Evolutionary conservation across 2,329 filamentous ascomycete species (phyloP).

Genomic region (Orbilia brochopaga): DNA sequence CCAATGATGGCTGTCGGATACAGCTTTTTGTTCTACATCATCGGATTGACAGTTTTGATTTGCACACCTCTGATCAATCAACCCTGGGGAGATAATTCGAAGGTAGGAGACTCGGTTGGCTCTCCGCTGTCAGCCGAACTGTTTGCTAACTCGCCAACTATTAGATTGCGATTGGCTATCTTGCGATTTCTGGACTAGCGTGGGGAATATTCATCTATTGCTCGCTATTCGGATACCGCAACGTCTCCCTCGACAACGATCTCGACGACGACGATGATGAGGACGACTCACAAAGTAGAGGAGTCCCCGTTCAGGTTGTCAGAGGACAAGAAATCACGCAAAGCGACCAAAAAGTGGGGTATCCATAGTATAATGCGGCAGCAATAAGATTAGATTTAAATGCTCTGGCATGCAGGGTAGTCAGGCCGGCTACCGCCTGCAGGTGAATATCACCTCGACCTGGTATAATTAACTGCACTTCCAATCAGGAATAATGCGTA

Average conservation of each 20-base stretch:
- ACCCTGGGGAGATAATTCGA: slow-evolving; percentile 21
- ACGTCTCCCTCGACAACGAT: slow-evolving; percentile 15
- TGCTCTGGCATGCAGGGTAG: background rate
- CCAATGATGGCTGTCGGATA: slow-evolving; percentile 36
- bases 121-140: background rate
- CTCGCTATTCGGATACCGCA: slow-evolving; percentile 25
- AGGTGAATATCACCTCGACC: too few species aligned
- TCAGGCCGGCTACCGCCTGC: too few species aligned
- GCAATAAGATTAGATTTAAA: background rate
- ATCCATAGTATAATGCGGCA: background rate
- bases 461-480: too few species aligned
- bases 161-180: slow-evolving; percentile 26
- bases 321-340: background rate
- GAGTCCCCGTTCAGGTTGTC: background rate
- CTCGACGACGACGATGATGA: slow-evolving; percentile 2
- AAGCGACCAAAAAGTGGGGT: background rate
- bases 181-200: slow-evolving; percentile 13
- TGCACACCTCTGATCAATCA: slow-evolving; percentile 20
- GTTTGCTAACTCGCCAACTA: background rate
- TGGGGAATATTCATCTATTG: slow-evolving; percentile 28
- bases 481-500: too few species aligned
- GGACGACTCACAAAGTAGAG: background rate
- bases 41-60: slow-evolving; percentile 24
- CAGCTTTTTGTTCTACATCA: slow-evolving; percentile 28
- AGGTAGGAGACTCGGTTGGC: slow-evolving; percentile 2